Percentiles rank a stretch among this genome's conserved stretches.
Evolutionary conservation across 257 asterid species (phyloP).

Genomic region (Catharanthus roseus): DNA sequence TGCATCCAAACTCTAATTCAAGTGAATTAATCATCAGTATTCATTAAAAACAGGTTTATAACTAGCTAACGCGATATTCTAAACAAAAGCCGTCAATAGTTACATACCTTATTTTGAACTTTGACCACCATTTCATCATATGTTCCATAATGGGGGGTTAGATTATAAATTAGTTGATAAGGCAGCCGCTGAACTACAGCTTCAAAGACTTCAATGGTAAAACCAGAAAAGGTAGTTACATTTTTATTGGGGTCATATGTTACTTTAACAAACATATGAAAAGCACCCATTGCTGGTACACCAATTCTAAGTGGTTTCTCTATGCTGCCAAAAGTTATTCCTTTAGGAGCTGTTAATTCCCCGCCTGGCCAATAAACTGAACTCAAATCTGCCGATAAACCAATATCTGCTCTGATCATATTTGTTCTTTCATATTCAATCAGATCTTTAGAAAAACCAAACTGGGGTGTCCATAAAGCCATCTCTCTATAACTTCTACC

Average conservation of each 20-base stretch:
- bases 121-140: constrained; percentile 53
- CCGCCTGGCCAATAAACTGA: constrained; percentile 68
- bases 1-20: constrained; percentile 50
- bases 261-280: constrained; percentile 47
- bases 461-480: constrained; percentile 42
- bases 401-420: constrained; percentile 6
- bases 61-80: not conserved
- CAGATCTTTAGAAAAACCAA: constrained; percentile 31
- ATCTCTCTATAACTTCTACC: constrained; percentile 49
- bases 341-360: constrained; percentile 32
- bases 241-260: constrained; percentile 26
- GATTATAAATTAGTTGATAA: constrained; percentile 33
- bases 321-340: constrained; percentile 31
- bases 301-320: constrained; percentile 47
- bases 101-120: constrained; percentile 51
- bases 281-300: constrained; percentile 51
- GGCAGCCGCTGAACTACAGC: constrained; percentile 42
- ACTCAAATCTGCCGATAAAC: constrained; percentile 18
- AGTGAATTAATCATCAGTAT: not conserved
- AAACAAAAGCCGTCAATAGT: not conserved
- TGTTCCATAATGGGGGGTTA: constrained; percentile 42
- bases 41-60: too few species aligned
- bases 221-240: constrained; percentile 34
- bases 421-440: constrained; percentile 7
- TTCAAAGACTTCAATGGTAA: constrained; percentile 54